These are phyloP conservation scores for Juncus inflexus DNA, from an alignment of 176 grass and related monocot genomes.

Conservation along the genomic window DNA sequence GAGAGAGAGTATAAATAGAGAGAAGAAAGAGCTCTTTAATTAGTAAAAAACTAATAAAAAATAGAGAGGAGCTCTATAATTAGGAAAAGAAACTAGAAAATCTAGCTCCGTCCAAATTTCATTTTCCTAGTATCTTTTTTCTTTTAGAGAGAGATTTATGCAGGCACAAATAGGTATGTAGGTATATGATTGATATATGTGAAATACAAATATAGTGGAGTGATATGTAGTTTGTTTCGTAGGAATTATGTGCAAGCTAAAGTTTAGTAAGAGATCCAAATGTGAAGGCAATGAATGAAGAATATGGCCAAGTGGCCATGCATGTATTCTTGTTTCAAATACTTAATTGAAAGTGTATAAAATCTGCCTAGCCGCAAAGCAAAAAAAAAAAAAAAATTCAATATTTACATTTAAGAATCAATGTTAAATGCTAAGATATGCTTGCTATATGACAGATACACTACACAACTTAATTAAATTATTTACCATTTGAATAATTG, in stretches of 20 bases:
- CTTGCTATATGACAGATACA: not conserved
- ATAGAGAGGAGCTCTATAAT: slow-evolving; percentile 1
- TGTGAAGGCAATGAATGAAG: not conserved
- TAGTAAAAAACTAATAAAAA: not conserved
- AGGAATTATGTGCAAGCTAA: slow-evolving; percentile 21
- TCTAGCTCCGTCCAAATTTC: slow-evolving; percentile 6
- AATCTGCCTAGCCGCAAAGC: not conserved
- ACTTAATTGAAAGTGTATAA: not conserved
- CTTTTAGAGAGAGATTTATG: not conserved
- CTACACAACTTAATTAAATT: not conserved
- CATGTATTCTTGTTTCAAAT: not conserved
- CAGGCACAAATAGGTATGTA: not conserved
- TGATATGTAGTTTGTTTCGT: not conserved
- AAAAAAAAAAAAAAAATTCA: not conserved
- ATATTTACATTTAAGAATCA: no score
- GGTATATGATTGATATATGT: not conserved
- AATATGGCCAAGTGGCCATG: not conserved
- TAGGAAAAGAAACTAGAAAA: slow-evolving; percentile 11
- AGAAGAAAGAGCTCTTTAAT: not conserved
- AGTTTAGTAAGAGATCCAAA: slow-evolving; percentile 13
- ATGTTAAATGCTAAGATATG: not conserved
- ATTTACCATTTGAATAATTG: not conserved
- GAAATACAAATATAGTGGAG: not conserved
- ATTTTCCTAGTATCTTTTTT: not conserved
- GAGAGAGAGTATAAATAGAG: not conserved